Evolutionary conservation across 371 early-diverging fungal genomes (phyloP), one percentile per base, ranked within the genome.

Genomic region (Lichtheimia ramosa): DNA sequence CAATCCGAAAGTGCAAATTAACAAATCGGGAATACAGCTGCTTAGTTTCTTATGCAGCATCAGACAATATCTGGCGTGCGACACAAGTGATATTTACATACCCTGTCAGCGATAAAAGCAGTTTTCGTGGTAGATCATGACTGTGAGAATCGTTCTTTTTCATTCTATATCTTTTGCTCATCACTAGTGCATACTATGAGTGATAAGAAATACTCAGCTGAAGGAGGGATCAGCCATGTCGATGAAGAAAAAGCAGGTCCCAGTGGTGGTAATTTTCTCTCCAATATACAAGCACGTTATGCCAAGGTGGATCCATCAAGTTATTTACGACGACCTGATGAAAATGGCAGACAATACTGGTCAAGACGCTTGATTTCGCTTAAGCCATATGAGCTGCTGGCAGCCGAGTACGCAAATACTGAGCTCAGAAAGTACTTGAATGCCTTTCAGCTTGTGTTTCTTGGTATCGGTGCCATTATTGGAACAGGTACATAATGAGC

Each of bases 381-480:
- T 50, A 82, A 83, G 56, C 79, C 83, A 6, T 73, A 82, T 16
- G 85, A 85, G 53, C 70, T 77, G 51, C 58, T 78, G 12, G 71
- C 68, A 53, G 71, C 69, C 24, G 83, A 81, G 48, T 75, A 78
- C 14, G 79, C 81, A 54, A 41, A 64, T 18, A 64, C 82, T 56
- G 75, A 72, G 54, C 71, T 85, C 42, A 70, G 69, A 6, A 79
- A 79, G 42, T 69, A 79, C 3, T 72, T 85, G 12, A 73, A 62
- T 4, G 59, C 73, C 5, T 54, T 72, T 50, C 82, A 83, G 48
- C 70, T 85, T 16, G 61, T 79, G 16, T 79, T 79, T 66, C 71
- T 85, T 20, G 85, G 85, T 59, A 81, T 84, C 56, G 93, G 92
- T 61, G 87, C 83, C 46, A 91, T 91, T 54, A 89, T 93, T 60